Evolutionary conservation across 345 rosid genomes (phyloP).

Genomic region (Sonneratia alba): DNA sequence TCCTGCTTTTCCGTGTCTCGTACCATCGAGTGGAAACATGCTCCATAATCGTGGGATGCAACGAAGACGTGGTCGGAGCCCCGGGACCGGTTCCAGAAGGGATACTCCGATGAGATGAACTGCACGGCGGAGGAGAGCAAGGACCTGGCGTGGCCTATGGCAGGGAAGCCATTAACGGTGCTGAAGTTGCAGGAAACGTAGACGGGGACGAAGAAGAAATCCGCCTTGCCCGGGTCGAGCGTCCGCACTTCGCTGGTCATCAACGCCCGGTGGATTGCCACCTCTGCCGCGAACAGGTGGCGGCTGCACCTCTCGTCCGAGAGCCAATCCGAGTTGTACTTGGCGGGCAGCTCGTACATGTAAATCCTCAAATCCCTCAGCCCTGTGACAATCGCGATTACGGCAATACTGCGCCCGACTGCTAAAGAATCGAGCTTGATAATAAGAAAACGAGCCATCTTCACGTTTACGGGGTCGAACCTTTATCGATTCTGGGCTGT

Average conservation of each 20-base stretch:
- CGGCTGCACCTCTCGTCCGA: constrained; percentile 65
- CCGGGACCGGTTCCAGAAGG: constrained; percentile 75
- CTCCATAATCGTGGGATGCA: constrained; percentile 89
- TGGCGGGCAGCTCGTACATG: constrained; percentile 67
- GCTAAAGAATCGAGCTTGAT: not conserved
- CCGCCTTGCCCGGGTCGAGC: constrained; percentile 67
- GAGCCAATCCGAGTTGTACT: constrained; percentile 74
- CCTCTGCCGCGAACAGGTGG: constrained; percentile 93
- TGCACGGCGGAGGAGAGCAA: constrained; percentile 58
- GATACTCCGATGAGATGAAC: constrained; percentile 36
- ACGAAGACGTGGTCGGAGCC: constrained; percentile 90
- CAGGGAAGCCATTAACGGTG: constrained; percentile 80
- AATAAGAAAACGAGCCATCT: not conserved
- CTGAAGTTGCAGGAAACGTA: constrained; percentile 95
- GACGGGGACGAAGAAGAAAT: constrained; percentile 90
- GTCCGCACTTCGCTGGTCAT: constrained; percentile 54
- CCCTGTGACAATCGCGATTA: not conserved
- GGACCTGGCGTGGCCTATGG: constrained; percentile 77
- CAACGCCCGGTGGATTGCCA: constrained; percentile 69
- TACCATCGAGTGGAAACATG: constrained; percentile 93
- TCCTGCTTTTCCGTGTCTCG: not conserved
- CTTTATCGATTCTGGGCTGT: constrained; percentile 21
- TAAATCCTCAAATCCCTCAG: constrained; percentile 64
- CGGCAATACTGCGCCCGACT: not conserved
- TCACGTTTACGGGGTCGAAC: constrained; percentile 11